These are phyloP conservation scores for Chaetomium sp. DNA, from an alignment of 2,329 filamentous ascomycete genomes.

Conservation along the genomic window DNA sequence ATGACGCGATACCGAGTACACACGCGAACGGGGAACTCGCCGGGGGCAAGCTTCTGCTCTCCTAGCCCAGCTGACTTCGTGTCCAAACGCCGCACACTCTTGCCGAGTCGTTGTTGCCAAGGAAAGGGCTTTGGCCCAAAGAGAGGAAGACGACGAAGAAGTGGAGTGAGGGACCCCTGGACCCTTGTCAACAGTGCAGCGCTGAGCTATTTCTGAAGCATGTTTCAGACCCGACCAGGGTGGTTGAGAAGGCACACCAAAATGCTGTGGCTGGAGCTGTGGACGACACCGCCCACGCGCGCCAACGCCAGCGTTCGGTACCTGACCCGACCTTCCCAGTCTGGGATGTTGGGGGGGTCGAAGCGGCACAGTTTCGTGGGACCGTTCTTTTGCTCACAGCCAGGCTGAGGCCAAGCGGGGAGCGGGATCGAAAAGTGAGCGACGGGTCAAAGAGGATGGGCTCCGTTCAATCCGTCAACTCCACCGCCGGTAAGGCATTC, in stretches of 20 bases:
- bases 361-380: background rate
- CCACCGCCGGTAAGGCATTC: no score
- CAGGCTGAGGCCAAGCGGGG: no score
- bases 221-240: conserved; percentile 25
- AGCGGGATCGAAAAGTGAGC: no score
- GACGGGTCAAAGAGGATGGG: no score
- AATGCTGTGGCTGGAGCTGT: conserved; percentile 19
- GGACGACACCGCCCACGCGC: conserved; percentile 6
- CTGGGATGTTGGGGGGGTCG: no score
- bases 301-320: no score
- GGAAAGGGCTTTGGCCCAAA: conserved; percentile 2
- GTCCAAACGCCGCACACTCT: background rate
- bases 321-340: no score
- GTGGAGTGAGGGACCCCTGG: conserved; percentile 5
- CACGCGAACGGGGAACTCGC: no score
- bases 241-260: background rate
- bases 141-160: background rate
- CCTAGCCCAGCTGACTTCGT: background rate
- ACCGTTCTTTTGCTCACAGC: no score
- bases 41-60: no score
- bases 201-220: conserved; percentile 27
- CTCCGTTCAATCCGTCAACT: no score
- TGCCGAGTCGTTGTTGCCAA: background rate
- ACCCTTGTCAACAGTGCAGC: conserved; percentile 3
- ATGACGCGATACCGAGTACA: no score